Evolutionary conservation across 345 rosid genomes (phyloP).

Genomic region (Sonneratia caseolaris): DNA sequence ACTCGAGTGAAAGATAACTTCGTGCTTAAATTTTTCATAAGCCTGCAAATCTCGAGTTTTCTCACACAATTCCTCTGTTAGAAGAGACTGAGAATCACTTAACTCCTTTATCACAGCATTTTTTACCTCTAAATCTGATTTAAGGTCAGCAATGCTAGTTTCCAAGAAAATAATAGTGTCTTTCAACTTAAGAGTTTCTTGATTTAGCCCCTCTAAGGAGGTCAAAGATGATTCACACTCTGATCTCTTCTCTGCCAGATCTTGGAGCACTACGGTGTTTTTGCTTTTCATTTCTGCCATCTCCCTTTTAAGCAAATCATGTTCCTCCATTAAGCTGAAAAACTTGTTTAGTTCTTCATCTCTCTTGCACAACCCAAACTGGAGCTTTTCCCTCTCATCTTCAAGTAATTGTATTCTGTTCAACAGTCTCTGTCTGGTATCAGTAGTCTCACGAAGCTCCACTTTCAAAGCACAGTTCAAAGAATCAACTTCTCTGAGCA

Average conservation of each 20-base stretch:
- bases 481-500: conserved; percentile 22
- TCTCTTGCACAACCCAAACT: conserved; percentile 22
- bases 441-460: conserved; percentile 21
- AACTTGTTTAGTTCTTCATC: conserved; percentile 19
- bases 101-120: conserved; percentile 37
- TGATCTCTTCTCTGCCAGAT: conserved; percentile 36
- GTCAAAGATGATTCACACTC: conserved; percentile 29
- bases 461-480: conserved; percentile 19
- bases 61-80: conserved; percentile 28
- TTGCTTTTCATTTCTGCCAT: conserved; percentile 25
- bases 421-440: conserved; percentile 17
- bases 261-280: conserved; percentile 29
- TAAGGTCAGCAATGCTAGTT: conserved; percentile 32
- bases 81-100: conserved; percentile 32
- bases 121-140: conserved; percentile 42
- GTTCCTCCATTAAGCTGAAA: conserved; percentile 24
- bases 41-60: conserved; percentile 35
- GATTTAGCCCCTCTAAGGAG: conserved; percentile 14
- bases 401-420: conserved; percentile 33
- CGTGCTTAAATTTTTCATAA: conserved; percentile 1
- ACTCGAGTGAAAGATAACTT: conserved; percentile 26
- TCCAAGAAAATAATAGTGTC: conserved; percentile 39
- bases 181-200: conserved; percentile 30
- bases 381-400: conserved; percentile 19
- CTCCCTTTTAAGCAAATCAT: conserved; percentile 23